A percentile compares a stretch with the other conserved stretches of the same genome.
Evolutionary conservation across 139 green algal genomes (phyloP).

Genomic region (Picochlorum sp.): DNA sequence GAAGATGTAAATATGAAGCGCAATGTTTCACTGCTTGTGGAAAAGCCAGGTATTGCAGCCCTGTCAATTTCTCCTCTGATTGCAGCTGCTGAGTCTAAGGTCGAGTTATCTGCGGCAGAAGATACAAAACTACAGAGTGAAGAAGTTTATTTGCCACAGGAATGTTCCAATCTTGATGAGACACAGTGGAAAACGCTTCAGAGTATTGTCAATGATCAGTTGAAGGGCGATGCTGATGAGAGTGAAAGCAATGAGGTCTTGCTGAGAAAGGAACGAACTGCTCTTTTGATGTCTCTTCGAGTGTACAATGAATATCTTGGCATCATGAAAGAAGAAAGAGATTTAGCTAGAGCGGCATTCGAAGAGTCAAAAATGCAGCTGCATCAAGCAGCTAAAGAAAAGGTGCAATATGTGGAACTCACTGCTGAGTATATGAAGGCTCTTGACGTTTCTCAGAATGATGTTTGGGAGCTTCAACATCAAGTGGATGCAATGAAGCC

Average conservation of each 20-base stretch:
- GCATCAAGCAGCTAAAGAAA: constrained; percentile 1
- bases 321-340: not conserved
- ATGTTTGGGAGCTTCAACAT: constrained; percentile 2
- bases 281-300: not conserved
- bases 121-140: not conserved
- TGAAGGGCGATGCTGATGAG: not conserved
- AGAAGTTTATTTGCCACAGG: not conserved
- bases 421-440: not conserved
- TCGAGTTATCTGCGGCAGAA: not conserved
- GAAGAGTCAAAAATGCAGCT: not conserved
- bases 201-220: not conserved
- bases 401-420: constrained; percentile 9
- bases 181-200: not conserved
- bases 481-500: not conserved
- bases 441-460: constrained; percentile 3
- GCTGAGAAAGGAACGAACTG: not conserved
- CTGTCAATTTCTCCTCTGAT: not conserved
- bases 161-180: constrained; percentile 1
- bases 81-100: not conserved
- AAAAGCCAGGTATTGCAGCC: not conserved
- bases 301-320: not conserved
- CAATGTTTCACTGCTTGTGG: no score
- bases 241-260: not conserved
- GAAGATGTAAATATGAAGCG: no score
- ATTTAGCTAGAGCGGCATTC: not conserved